Percentiles rank a stretch among this genome's conserved stretches.
These are phyloP conservation scores for Cicer arietinum DNA, from an alignment of 306 rosid species.

Conservation along the genomic window DNA sequence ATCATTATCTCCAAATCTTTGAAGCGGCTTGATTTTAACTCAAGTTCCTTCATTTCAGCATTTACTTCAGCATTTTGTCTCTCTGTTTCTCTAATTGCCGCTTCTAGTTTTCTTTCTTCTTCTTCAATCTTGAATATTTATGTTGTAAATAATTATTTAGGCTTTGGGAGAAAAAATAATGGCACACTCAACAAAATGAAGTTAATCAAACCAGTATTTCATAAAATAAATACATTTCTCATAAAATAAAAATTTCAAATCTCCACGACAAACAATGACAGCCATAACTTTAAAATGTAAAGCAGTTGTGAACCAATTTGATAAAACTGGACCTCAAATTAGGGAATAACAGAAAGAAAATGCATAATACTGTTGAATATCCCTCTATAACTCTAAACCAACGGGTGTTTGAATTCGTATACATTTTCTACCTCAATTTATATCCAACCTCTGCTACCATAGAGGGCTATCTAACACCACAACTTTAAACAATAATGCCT, in stretches of 20 bases:
- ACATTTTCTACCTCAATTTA: background rate
- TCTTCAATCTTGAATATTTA: conserved; percentile 75
- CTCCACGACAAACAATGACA: conserved; percentile 26
- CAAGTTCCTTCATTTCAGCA: conserved; percentile 83
- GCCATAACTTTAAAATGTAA: conserved; percentile 8
- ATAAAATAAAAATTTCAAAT: conserved; percentile 9
- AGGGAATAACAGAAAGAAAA: conserved; percentile 23
- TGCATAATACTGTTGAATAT: conserved; percentile 4
- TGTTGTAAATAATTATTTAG: conserved; percentile 43
- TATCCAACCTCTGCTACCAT: background rate
- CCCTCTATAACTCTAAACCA: conserved; percentile 6
- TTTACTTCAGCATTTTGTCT: conserved; percentile 77
- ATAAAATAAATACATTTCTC: background rate
- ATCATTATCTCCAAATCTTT: conserved; percentile 45
- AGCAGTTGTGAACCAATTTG: conserved; percentile 2
- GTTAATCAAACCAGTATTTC: conserved; percentile 27
- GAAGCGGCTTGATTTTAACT: conserved; percentile 76
- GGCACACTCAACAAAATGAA: conserved; percentile 36
- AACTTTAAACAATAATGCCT: background rate
- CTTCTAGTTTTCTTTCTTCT: conserved; percentile 91
- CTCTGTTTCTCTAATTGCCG: conserved; percentile 82
- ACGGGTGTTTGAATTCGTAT: background rate
- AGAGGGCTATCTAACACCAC: conserved; percentile 3
- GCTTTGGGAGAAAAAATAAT: conserved; percentile 39
- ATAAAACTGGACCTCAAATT: background rate